A percentile compares a stretch with the other conserved stretches of the same genome.
Conservation (phyloP, 768 basidiomycete genomes). For the Leccinellum albellum region DNA sequence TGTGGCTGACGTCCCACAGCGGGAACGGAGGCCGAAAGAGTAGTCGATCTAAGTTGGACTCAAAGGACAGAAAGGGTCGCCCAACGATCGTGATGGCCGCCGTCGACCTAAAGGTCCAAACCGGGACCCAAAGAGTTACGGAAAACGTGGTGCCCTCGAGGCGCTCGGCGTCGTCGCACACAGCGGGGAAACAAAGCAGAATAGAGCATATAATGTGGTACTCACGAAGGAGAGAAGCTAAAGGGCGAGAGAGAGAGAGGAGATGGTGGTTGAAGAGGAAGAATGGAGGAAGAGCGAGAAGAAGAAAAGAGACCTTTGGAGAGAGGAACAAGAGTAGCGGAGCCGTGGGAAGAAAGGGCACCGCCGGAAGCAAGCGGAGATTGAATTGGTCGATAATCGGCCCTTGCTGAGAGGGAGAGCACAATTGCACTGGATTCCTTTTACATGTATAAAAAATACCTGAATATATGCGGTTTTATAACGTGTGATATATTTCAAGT, state of each 20-base stretch:
- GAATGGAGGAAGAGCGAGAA: conserved; percentile 29
- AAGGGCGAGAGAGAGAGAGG: conserved; percentile 12
- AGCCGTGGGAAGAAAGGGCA: conserved; percentile 35
- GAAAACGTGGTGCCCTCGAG: conserved; percentile 31
- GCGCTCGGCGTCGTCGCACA: conserved; percentile 16
- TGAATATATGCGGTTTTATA: neutral
- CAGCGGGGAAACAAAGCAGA: conserved; percentile 3
- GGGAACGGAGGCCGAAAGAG: conserved; percentile 2
- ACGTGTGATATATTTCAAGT: neutral
- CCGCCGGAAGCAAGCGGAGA: conserved; percentile 40
- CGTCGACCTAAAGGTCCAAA: neutral
- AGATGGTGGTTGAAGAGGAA: conserved; percentile 21
- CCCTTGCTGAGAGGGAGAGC: neutral
- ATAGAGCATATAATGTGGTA: conserved; percentile 4
- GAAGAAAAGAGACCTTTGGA: conserved; percentile 28
- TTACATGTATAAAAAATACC: neutral
- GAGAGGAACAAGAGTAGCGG: conserved; percentile 44
- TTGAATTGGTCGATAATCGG: conserved; percentile 31
- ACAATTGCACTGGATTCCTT: neutral
- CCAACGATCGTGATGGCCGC: conserved; percentile 5
- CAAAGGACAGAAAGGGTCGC: neutral
- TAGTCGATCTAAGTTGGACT: neutral
- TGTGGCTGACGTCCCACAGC: conserved; percentile 32
- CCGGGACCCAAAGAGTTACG: conserved; percentile 5
- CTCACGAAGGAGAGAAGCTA: conserved; percentile 23